These are phyloP conservation scores for Penicillium sp. DNA, from an alignment of 2,329 filamentous ascomycete genomes.

Conservation along the genomic window DNA sequence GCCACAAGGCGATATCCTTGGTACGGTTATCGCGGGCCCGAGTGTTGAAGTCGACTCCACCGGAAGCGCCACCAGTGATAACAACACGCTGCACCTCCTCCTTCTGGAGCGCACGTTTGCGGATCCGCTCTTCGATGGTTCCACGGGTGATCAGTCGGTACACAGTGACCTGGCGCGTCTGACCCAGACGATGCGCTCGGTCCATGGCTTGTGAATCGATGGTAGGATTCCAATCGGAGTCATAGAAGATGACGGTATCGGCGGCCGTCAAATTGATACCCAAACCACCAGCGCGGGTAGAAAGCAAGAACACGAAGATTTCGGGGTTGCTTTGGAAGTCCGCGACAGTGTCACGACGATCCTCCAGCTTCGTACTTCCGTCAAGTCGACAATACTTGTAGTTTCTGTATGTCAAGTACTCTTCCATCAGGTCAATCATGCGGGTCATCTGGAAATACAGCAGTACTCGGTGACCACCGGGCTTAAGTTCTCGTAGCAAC, in stretches of 20 bases:
- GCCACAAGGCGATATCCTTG: conserved; percentile 98
- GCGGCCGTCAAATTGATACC: conserved; percentile 97
- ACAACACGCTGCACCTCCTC: conserved; percentile 98
- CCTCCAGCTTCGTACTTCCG: conserved; percentile 94
- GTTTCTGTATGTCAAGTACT: conserved; percentile 97
- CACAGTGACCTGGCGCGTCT: conserved; percentile 93
- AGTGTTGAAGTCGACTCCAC: conserved; percentile 94
- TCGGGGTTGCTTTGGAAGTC: conserved; percentile 95
- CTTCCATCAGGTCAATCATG: conserved; percentile 99
- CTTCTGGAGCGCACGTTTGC: conserved; percentile 94
- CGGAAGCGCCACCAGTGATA: conserved; percentile 80
- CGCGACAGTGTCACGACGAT: conserved; percentile 91
- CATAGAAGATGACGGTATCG: conserved; percentile 99
- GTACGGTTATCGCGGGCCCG: conserved; percentile 88
- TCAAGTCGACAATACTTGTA: conserved; percentile 98
- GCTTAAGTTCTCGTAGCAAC: conserved; percentile 85
- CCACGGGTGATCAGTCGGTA: conserved; percentile 96
- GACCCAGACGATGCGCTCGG: conserved; percentile 93
- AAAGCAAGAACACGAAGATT: conserved; percentile 95
- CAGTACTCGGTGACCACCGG: conserved; percentile 86
- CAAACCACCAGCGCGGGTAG: conserved; percentile 92
- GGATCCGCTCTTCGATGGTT: conserved; percentile 96
- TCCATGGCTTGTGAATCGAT: conserved; percentile 99
- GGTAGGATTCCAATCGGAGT: conserved; percentile 98
- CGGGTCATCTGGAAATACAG: conserved; percentile 99